These are phyloP conservation scores for Boeremia exigua DNA, from an alignment of 2,329 filamentous ascomycete genomes.

Conservation along the genomic window DNA sequence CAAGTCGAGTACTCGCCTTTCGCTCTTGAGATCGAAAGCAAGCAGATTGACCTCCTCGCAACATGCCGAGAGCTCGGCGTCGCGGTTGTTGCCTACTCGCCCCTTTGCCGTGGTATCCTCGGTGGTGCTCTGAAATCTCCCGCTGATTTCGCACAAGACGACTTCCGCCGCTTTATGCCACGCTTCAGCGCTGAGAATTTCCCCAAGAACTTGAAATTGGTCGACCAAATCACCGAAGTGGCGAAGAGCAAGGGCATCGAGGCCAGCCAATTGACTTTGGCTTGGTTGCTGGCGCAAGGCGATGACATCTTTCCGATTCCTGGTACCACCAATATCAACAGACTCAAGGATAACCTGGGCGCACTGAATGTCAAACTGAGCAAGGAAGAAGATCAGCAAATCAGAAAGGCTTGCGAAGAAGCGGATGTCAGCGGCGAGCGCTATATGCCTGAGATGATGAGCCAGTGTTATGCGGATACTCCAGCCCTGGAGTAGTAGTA, in stretches of 20 bases:
- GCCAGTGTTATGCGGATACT: slow-evolving; percentile 49
- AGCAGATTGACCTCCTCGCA: slow-evolving; percentile 43
- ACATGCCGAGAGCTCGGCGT: slow-evolving; percentile 55
- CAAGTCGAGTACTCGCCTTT: slow-evolving; percentile 62
- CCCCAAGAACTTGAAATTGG: slow-evolving; percentile 45
- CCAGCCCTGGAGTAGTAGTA: slow-evolving; percentile 27
- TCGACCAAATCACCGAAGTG: slow-evolving; percentile 37
- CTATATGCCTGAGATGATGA: slow-evolving; percentile 48
- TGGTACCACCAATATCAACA: slow-evolving; percentile 47
- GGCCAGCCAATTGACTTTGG: slow-evolving; percentile 62
- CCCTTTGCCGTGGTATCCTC: slow-evolving; percentile 46
- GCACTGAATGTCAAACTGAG: slow-evolving; percentile 35
- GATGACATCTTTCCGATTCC: slow-evolving; percentile 64
- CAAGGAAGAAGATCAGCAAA: slow-evolving; percentile 36
- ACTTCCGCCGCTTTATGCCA: slow-evolving; percentile 41
- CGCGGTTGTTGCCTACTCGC: slow-evolving; percentile 49
- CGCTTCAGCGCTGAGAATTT: slow-evolving; percentile 53
- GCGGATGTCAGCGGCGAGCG: slow-evolving; percentile 53
- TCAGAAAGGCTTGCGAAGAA: slow-evolving; percentile 33
- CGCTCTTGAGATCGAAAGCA: slow-evolving; percentile 54
- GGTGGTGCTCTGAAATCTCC: slow-evolving; percentile 41
- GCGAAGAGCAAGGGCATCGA: slow-evolving; percentile 60
- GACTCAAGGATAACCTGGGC: slow-evolving; percentile 42
- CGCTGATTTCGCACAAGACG: slow-evolving; percentile 53
- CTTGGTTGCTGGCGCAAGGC: slow-evolving; percentile 51